Evolutionary conservation across 2,329 filamentous ascomycete species (phyloP).

Genomic region (Colletotrichum tamarilloi): DNA sequence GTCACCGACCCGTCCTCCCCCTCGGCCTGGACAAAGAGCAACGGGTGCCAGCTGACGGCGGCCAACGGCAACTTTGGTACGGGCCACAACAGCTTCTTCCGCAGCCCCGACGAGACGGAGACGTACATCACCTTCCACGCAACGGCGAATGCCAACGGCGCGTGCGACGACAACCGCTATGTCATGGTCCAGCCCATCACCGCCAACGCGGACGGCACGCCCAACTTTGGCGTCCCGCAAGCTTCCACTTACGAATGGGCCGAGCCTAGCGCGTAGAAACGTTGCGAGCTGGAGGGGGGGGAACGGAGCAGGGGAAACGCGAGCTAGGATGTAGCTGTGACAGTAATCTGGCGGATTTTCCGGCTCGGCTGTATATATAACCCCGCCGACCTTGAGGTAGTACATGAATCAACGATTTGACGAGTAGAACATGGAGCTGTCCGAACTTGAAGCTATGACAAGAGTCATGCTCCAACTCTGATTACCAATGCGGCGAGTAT

Average conservation of each 20-base stretch:
- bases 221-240: slow-evolving; percentile 58
- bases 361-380: not conserved
- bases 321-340: not conserved
- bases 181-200: slow-evolving; percentile 64
- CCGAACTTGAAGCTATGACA: not conserved
- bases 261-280: slow-evolving; percentile 33
- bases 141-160: slow-evolving; percentile 57
- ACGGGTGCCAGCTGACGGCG: slow-evolving; percentile 60
- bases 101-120: slow-evolving; percentile 63
- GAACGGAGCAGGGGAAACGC: no score
- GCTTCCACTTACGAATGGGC: slow-evolving; percentile 39
- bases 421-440: not conserved
- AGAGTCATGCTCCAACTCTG: not conserved
- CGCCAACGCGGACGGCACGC: slow-evolving; percentile 61
- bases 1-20: slow-evolving; percentile 55
- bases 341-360: not conserved
- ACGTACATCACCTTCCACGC: slow-evolving; percentile 69
- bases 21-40: slow-evolving; percentile 62
- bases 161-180: slow-evolving; percentile 65
- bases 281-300: not conserved
- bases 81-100: slow-evolving; percentile 69
- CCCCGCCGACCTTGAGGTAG: no score
- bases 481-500: not conserved
- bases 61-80: slow-evolving; percentile 68
- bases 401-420: not conserved